Evolutionary conservation across 129 eudicot genomes (phyloP), one percentile per base, ranked within the genome.

Genomic region (Tagetes patula): DNA sequence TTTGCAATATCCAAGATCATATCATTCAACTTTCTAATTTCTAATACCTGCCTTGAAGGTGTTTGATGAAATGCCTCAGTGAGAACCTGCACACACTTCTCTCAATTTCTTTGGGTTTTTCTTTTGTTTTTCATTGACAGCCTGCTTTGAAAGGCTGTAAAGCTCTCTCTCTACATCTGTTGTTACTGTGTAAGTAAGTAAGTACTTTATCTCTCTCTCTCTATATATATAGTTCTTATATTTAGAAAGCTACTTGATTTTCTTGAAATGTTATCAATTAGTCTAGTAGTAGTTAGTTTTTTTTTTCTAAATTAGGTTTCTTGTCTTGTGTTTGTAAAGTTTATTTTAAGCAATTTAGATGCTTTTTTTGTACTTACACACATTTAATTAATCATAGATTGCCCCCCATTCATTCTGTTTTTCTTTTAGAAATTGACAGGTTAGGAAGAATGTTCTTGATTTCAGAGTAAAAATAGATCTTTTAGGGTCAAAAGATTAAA

Each of bases 121-220:
- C 27, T 20, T 20, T 20, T 20, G 27, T 20, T 20, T 20, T 20
- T 20, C 65, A 69, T 69, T 50, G 52, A 13, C 30, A 39, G 32
- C 27, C 27, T 20, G 65, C 8, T n/a, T 53, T 75, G 20, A 82
- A 87, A 73, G 92, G 92, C 79, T 82, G 83, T 81, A 80, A 84
- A 87, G 82, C 81, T 77, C 65, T 55, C 69, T 20, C 27, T 20
- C 27, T 20, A 20, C 27, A 20, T 20, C 27, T 20, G 27, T 20
- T 20, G 27, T 20, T 20, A 20, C 27, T 20, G 27, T 20, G 27
- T 20, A 20, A 20, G 27, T 20, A 20, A 20, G 86, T 83, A 78
- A 85, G 87, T 82, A 70, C n/a, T n/a, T n/a, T n/a, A n/a, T 20
- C 27, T 20, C 27, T 73, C 56, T 73, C 75, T 75, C 74, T 76